A percentile compares a stretch with the other conserved stretches of the same genome.
Conservation (phyloP, 495 filamentous ascomycete genomes). For the Thermothielavioides terrestris region DNA sequence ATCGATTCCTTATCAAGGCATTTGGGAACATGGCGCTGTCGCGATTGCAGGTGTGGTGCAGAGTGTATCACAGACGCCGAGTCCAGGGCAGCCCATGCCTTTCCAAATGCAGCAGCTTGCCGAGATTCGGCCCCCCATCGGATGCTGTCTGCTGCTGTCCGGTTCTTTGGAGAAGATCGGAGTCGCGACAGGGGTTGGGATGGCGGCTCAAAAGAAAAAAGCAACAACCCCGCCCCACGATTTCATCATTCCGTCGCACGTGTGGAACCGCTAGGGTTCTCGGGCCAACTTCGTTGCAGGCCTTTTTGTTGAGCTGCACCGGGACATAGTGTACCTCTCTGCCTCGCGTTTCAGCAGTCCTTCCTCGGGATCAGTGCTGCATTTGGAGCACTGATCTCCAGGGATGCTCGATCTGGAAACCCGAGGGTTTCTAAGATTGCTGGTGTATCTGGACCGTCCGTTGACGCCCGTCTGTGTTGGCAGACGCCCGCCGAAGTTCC, state of each 20-base stretch:
- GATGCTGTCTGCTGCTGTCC: neutral
- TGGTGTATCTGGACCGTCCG: neutral
- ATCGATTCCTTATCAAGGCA: conserved; percentile 2
- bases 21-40: neutral
- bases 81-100: neutral
- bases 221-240: conserved; percentile 14
- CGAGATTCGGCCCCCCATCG: neutral
- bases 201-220: conserved; percentile 17
- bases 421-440: neutral
- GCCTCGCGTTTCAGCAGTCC: no score
- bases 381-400: neutral
- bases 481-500: neutral
- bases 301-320: neutral
- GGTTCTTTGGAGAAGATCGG: conserved; percentile 19
- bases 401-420: neutral
- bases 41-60: neutral
- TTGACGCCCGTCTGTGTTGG: neutral
- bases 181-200: conserved; percentile 6
- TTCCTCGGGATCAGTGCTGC: neutral
- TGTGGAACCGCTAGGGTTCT: conserved; percentile 16
- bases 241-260: neutral
- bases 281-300: neutral
- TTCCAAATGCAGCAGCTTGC: conserved; percentile 3
- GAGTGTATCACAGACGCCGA: neutral
- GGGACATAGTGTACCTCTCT: no score